Conservation (phyloP, 352 stramenopile species). For the Pythium pyrilobum region DNA sequence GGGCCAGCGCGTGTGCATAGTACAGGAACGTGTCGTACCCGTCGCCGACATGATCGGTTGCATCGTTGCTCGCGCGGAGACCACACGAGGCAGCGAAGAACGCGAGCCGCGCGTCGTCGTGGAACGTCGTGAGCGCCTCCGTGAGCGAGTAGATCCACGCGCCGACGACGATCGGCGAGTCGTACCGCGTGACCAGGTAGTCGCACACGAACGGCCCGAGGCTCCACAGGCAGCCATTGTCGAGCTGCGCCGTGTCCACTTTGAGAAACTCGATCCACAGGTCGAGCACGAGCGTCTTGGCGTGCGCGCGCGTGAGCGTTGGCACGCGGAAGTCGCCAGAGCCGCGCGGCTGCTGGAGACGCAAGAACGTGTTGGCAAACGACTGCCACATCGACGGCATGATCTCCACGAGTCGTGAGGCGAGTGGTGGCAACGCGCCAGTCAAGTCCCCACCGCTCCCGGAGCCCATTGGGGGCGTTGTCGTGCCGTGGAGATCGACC, state of each 20-base stretch:
- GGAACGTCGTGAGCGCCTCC: constrained; percentile 30
- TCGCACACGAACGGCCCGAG: constrained; percentile 69
- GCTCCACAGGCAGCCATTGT: constrained; percentile 43
- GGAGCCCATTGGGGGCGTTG: too few relatives aligned
- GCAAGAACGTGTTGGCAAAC: constrained; percentile 14
- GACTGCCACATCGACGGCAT: constrained; percentile 25
- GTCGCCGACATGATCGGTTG: neutral
- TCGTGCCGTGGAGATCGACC: too few relatives aligned
- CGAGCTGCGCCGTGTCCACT: constrained; percentile 46
- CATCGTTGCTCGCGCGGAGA: neutral
- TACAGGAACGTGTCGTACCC: constrained; percentile 66
- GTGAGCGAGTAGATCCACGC: constrained; percentile 50
- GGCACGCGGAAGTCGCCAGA: neutral
- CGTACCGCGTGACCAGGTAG: constrained; percentile 55
- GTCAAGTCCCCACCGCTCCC: neutral
- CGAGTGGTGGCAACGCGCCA: too few relatives aligned
- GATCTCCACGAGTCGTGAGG: neutral
- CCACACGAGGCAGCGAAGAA: constrained; percentile 59
- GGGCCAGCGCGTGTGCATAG: constrained; percentile 53
- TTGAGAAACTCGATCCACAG: constrained; percentile 78
- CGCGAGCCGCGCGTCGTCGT: constrained; percentile 46
- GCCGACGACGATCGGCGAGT: constrained; percentile 40
- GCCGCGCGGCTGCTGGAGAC: constrained; percentile 8
- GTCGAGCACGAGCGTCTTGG: constrained; percentile 56
- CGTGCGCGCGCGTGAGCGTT: constrained; percentile 21